A percentile compares a stretch with the other conserved stretches of the same genome.
Evolutionary conservation across 83 land plant genomes (phyloP).

Genomic region (Picea engelmannii): DNA sequence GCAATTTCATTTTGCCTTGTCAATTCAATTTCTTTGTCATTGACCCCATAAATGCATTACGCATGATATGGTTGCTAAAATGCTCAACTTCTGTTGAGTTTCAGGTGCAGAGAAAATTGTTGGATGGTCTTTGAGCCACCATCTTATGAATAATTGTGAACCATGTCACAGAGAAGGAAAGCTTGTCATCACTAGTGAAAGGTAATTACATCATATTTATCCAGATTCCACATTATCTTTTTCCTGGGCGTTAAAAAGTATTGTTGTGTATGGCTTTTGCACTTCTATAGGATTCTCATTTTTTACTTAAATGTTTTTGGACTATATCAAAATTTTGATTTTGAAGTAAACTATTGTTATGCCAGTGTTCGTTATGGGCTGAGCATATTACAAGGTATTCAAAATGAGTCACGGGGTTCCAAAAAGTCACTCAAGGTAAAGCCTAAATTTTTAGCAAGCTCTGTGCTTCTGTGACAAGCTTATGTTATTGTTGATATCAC

Average conservation of each 20-base stretch:
- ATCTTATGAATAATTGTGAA: conserved; percentile 56
- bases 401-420: conserved; percentile 51
- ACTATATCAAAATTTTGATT: too few relatives aligned
- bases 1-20: not conserved
- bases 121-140: conserved; percentile 77
- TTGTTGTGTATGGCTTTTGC: not conserved
- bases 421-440: conserved; percentile 73
- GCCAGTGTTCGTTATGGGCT: conserved; percentile 67
- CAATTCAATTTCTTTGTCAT: not conserved
- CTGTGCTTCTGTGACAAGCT: not conserved
- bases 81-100: not conserved
- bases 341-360: conserved; percentile 9
- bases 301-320: too few relatives aligned
- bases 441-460: not conserved
- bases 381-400: conserved; percentile 49
- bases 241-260: not conserved
- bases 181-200: conserved; percentile 48
- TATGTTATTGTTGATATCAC: not conserved
- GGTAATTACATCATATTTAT: conserved; percentile 29
- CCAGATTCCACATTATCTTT: not conserved
- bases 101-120: conserved; percentile 59
- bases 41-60: not conserved
- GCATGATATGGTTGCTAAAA: not conserved
- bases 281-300: not conserved
- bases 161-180: conserved; percentile 44